These are phyloP conservation scores for Vigna trinervia DNA, from an alignment of 306 rosid genomes.

Conservation along the genomic window DNA sequence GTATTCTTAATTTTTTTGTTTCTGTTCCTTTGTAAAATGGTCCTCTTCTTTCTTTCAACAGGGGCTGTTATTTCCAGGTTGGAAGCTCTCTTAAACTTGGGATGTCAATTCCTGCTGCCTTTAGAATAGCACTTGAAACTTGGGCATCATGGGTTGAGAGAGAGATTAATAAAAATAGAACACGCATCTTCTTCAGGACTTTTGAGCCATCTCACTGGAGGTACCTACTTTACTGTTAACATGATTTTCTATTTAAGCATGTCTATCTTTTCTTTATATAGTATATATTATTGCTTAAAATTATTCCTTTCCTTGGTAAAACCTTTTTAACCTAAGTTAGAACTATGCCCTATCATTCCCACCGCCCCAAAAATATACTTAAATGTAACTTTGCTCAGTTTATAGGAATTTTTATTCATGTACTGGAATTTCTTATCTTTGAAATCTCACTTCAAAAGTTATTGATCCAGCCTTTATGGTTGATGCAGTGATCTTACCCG, in stretches of 20 bases:
- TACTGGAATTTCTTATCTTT: neutral
- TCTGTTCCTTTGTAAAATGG: constrained; percentile 24
- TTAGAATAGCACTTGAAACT: constrained; percentile 65
- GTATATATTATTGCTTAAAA: neutral
- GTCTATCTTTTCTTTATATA: constrained; percentile 18
- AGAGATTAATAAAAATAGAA: constrained; percentile 60
- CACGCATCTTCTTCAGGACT: constrained; percentile 77
- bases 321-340: no score
- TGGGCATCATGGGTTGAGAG: constrained; percentile 84
- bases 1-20: neutral
- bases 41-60: constrained; percentile 49
- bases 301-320: constrained; percentile 9
- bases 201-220: constrained; percentile 94
- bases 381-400: neutral
- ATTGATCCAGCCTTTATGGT: constrained; percentile 45
- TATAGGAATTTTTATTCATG: constrained; percentile 13
- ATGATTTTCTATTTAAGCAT: constrained; percentile 30
- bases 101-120: constrained; percentile 71
- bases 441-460: constrained; percentile 3
- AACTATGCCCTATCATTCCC: no score
- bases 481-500: constrained; percentile 63
- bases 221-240: constrained; percentile 52
- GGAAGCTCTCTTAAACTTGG: constrained; percentile 70
- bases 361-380: no score
- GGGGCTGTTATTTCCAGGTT: constrained; percentile 83